Conservation (phyloP, 345 rosid species). For the Ailanthus altissimus region DNA sequence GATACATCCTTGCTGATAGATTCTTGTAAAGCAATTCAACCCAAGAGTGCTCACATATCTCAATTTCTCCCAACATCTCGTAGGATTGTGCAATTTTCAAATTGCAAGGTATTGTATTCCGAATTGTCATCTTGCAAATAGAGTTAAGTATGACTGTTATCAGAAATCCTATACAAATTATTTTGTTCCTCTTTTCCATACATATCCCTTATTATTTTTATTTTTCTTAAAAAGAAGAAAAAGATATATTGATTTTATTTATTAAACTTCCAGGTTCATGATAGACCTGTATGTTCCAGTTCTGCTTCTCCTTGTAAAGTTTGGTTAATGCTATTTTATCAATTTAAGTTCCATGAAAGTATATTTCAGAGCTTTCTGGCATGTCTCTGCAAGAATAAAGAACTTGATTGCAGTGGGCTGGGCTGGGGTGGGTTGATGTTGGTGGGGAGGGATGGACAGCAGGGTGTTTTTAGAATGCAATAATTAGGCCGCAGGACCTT, state of each 20-base stretch:
- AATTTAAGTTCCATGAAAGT: background rate
- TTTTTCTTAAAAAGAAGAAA: background rate
- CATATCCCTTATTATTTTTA: background rate
- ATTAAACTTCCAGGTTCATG: background rate
- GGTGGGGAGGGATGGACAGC: background rate
- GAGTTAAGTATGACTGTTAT: background rate
- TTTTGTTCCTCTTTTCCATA: background rate
- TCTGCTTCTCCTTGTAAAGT: background rate
- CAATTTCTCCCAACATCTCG: constrained; percentile 95
- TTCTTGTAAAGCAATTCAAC: constrained; percentile 22
- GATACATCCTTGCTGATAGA: constrained; percentile 37
- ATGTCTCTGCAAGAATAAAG: background rate
- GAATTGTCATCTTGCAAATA: background rate
- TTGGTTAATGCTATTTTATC: constrained; percentile 1
- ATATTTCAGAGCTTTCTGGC: background rate
- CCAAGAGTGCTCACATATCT: constrained; percentile 48
- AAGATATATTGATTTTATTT: background rate
- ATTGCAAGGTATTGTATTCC: constrained; percentile 65
- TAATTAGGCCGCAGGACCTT: background rate
- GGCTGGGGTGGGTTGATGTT: background rate
- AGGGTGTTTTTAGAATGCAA: background rate
- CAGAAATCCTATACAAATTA: background rate
- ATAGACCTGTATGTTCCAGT: background rate
- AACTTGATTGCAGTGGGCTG: background rate
- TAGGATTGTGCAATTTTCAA: constrained; percentile 94